These are phyloP conservation scores for Chalciporus sphaerocephalus DNA, from an alignment of 768 basidiomycete genomes.

Conservation along the genomic window DNA sequence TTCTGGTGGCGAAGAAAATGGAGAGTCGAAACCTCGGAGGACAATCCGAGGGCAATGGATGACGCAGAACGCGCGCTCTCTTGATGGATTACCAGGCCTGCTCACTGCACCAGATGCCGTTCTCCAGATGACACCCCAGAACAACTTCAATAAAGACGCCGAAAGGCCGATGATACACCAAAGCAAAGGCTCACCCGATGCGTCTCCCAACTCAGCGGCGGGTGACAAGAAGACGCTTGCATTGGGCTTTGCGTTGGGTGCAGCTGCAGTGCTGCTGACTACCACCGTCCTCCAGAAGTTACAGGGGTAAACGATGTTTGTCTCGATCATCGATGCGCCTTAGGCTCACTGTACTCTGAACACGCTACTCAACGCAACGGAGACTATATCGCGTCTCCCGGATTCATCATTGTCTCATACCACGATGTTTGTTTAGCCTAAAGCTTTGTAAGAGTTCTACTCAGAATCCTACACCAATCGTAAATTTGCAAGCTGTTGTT, in stretches of 20 bases:
- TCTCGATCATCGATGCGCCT: too few species aligned
- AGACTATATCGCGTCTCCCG: too few species aligned
- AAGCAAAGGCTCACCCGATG: neutral
- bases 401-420: too few species aligned
- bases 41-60: conserved; percentile 55
- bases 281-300: too few species aligned
- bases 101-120: conserved; percentile 21
- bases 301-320: too few species aligned
- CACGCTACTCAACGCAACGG: too few species aligned
- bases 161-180: conserved; percentile 14
- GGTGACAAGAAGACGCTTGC: conserved; percentile 10
- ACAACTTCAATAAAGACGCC: conserved; percentile 15
- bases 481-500: too few species aligned
- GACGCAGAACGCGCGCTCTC: conserved; percentile 43
- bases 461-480: too few species aligned
- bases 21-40: conserved; percentile 10
- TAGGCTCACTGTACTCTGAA: too few species aligned
- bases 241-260: conserved; percentile 20
- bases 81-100: conserved; percentile 59
- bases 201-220: neutral
- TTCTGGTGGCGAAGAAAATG: neutral
- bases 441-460: too few species aligned
- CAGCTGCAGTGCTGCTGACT: neutral
- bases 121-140: conserved; percentile 5
- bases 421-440: too few species aligned